Evolutionary conservation across 2,329 filamentous ascomycete species (phyloP).

Genomic region (Cyclaneusma minus): DNA sequence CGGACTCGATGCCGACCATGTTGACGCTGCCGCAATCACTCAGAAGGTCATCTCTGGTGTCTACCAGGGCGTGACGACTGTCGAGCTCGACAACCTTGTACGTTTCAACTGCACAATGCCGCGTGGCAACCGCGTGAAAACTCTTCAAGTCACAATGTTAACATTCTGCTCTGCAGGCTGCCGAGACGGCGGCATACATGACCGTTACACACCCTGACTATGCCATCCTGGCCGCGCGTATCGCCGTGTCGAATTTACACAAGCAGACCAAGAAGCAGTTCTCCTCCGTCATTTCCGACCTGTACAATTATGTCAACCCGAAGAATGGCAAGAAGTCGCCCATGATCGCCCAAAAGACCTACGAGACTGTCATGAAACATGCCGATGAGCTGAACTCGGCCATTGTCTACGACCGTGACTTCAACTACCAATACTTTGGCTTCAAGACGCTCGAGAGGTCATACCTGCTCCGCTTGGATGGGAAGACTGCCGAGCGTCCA

Average conservation of each 20-base stretch:
- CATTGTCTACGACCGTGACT: constrained; percentile 97
- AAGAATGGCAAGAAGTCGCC: constrained; percentile 72
- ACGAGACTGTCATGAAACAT: constrained; percentile 89
- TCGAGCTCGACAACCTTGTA: constrained; percentile 94
- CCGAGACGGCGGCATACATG: constrained; percentile 99
- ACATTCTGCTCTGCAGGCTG: constrained; percentile 45
- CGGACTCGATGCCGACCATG: constrained; percentile 85
- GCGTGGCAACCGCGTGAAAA: background rate
- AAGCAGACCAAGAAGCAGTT: constrained; percentile 99
- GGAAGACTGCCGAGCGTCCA: constrained; percentile 90
- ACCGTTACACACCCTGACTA: constrained; percentile 98
- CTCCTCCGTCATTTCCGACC: constrained; percentile 83
- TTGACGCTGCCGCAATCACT: constrained; percentile 94
- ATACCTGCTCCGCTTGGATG: constrained; percentile 88
- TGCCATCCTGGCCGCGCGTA: constrained; percentile 92
- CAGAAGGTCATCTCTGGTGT: constrained; percentile 99
- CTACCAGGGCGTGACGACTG: constrained; percentile 92
- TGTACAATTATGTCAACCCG: constrained; percentile 93
- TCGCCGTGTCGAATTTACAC: constrained; percentile 98
- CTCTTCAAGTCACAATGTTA: constrained; percentile 10
- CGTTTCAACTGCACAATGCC: constrained; percentile 21
- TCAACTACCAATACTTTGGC: constrained; percentile 99
- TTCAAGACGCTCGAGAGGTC: constrained; percentile 99
- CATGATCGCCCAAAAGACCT: constrained; percentile 88
- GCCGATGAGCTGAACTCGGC: constrained; percentile 96